Evolutionary conservation across 108 stramenopile genomes (phyloP), one percentile per base, ranked within the genome.

Genomic region (Fragilaria radians): DNA sequence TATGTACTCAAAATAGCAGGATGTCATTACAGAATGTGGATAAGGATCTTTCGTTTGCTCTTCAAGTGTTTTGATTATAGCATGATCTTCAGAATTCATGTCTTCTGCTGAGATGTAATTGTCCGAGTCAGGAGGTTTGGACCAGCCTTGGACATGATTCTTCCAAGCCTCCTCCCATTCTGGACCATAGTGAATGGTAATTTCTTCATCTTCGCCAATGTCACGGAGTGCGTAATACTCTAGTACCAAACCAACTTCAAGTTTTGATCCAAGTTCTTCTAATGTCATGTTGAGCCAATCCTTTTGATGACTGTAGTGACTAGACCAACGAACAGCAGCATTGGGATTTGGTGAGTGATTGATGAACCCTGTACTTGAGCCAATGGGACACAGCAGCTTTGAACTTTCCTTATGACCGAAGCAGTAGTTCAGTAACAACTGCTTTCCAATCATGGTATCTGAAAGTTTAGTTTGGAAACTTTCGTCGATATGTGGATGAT

Each of bases 351-450:
- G 63, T 49, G 24, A 61, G 54, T 85, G 84, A 66, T 89, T 89
- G 63, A 89, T 89, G 51, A 54, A 83, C 5, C 63, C 65, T 14
- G 83, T 70, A 28, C 75, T 72, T 7, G 66, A 60, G 3, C 84
- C 80, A 46, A 83, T 80, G n/a, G 88, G 88, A 55, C 84, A 86
- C 4, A 89, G 48, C 3, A 82, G 34, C 7, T 83, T 11, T 3
- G 82, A 63, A 28, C 80, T 71, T 26, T 74, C 65, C 17, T 46
- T 24, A 59, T 89, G 82, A 0, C 80, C 80, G 73, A 82, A 86
- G 32, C 88, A 89, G 52, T 89, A 89, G 46, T 89, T 89, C 52
- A 86, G 47, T 21, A 81, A 33, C 0, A 89, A 58, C 48, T 89
- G 88, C 7, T 70, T 29, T 24, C 67, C 62, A 45, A 54, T 63